Percentiles rank a stretch among this genome's conserved stretches.
Evolutionary conservation across 345 rosid genomes (phyloP).

Genomic region (Erodium maritimum): DNA sequence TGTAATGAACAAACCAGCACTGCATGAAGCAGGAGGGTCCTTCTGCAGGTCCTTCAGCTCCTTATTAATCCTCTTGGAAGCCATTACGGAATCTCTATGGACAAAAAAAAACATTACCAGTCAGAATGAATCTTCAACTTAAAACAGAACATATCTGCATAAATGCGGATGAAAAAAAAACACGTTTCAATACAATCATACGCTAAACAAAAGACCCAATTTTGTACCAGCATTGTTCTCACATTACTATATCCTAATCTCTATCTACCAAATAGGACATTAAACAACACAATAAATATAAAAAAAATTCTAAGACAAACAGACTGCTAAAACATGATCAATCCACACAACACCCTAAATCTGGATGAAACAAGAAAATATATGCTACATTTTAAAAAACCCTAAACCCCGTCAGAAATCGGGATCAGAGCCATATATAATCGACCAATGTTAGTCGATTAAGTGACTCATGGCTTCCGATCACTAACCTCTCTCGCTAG

Average conservation of each 20-base stretch:
- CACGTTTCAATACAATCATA: no score
- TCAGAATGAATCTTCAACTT: neutral
- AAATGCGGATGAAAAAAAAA: no score
- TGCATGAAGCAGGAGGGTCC: conserved; percentile 79
- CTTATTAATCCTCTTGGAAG: conserved; percentile 67
- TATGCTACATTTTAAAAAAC: no score
- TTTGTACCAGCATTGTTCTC: no score
- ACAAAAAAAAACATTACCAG: no score
- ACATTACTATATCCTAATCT: no score
- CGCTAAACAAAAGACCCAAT: no score
- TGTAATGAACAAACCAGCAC: conserved; percentile 40
- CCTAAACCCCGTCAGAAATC: neutral
- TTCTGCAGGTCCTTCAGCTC: conserved; percentile 82
- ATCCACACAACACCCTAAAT: neutral
- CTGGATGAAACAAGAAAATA: no score
- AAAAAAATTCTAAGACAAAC: neutral
- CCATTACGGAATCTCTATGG: neutral
- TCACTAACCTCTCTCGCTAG: neutral
- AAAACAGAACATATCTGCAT: neutral
- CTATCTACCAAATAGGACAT: no score
- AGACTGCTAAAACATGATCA: neutral
- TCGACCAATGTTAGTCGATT: neutral
- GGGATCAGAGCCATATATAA: no score
- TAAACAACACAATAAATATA: no score
- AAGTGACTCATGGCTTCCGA: neutral